Conservation (phyloP, 2,329 filamentous ascomycete genomes). For the Xylaria polymorpha region DNA sequence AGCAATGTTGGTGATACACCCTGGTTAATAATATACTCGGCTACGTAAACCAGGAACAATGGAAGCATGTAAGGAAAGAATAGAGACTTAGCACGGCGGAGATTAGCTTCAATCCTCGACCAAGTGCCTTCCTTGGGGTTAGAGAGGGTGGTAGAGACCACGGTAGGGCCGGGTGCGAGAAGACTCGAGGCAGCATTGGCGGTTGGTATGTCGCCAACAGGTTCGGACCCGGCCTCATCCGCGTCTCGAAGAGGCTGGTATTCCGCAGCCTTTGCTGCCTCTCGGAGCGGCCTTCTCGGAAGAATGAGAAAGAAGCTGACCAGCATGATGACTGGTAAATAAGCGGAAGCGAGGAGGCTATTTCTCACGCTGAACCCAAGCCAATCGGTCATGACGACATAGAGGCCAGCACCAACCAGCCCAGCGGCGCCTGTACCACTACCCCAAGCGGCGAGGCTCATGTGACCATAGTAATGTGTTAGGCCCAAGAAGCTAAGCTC, state of each 20-base stretch:
- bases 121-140: constrained; percentile 48
- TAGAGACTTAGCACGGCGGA: constrained; percentile 75
- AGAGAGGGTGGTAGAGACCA: constrained; percentile 56
- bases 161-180: constrained; percentile 57
- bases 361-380: constrained; percentile 78
- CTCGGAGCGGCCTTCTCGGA: constrained; percentile 73
- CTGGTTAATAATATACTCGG: constrained; percentile 98
- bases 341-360: constrained; percentile 81
- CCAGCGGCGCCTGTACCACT: constrained; percentile 92
- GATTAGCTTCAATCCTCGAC: constrained; percentile 57
- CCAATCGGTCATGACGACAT: constrained; percentile 86
- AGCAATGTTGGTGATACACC: constrained; percentile 90
- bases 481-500: constrained; percentile 92
- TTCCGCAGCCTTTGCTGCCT: constrained; percentile 56
- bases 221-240: constrained; percentile 56
- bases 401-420: constrained; percentile 85
- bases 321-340: constrained; percentile 84
- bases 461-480: constrained; percentile 91
- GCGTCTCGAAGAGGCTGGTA: constrained; percentile 66
- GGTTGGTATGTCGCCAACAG: constrained; percentile 52
- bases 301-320: constrained; percentile 86
- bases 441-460: constrained; percentile 90
- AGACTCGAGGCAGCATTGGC: constrained; percentile 61
- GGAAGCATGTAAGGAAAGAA: constrained; percentile 90
- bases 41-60: constrained; percentile 89